phyloP scores from a whole-genome alignment of 345 rosid genomes.

The Syzygium aromaticum region DNA sequence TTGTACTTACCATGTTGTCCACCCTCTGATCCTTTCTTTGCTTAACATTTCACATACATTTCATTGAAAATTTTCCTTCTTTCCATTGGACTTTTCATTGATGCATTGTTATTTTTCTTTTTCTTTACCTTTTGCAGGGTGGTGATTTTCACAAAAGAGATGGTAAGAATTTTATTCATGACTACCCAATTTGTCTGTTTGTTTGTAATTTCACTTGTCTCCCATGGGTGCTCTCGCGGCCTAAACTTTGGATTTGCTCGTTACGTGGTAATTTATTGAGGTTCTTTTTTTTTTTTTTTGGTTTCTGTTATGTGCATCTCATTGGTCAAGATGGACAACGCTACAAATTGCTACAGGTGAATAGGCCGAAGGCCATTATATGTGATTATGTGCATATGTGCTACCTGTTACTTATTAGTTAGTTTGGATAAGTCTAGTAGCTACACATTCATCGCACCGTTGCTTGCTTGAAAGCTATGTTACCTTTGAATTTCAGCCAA shows the following conservation, averaged over 20 bases:
- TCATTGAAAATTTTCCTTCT: background rate
- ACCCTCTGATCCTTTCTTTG: constrained; percentile 46
- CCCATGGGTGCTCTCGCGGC: background rate
- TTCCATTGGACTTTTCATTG: constrained; percentile 2
- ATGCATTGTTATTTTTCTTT: constrained; percentile 9
- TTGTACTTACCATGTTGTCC: constrained; percentile 73
- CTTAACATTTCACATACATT: constrained; percentile 26
- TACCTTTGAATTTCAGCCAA: background rate
- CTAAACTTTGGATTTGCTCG: background rate
- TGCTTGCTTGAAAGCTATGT: background rate
- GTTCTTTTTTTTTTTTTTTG: background rate
- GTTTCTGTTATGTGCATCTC: background rate
- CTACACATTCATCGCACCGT: background rate
- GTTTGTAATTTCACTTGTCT: background rate
- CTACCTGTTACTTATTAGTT: background rate
- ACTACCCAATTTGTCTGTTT: background rate
- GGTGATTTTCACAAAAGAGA: constrained; percentile 89
- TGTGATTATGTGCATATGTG: background rate
- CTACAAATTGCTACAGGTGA: background rate
- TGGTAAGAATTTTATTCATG: constrained; percentile 40
- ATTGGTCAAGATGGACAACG: background rate
- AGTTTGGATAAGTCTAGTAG: background rate
- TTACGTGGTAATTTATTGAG: background rate
- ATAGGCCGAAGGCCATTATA: background rate
- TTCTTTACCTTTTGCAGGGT: constrained; percentile 51